Evolutionary conservation across 2,329 filamentous ascomycete genomes (phyloP).

Genomic region (Pseudogymnoascus destructans): DNA sequence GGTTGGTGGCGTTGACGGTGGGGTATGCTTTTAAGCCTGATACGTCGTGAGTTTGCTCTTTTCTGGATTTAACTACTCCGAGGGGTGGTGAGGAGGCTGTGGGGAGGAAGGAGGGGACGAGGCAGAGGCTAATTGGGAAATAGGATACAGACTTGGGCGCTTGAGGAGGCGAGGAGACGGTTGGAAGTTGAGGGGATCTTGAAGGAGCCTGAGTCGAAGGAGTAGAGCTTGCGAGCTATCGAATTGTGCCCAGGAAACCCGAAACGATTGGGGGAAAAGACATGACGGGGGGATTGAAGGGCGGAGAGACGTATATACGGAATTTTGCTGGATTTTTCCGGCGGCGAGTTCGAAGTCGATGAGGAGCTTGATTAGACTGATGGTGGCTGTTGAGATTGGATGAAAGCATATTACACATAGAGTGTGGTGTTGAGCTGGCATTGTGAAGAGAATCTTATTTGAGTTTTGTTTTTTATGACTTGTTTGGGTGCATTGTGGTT

Average conservation of each 20-base stretch:
- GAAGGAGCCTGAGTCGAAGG: constrained; percentile 56
- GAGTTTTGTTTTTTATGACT: neutral
- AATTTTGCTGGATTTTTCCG: neutral
- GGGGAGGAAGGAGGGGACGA: constrained; percentile 6
- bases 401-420: neutral
- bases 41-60: constrained; percentile 65
- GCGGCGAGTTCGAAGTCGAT: neutral
- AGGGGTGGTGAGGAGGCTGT: neutral
- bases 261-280: neutral
- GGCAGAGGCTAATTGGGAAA: constrained; percentile 24
- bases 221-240: neutral
- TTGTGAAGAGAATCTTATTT: neutral
- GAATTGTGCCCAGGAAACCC: neutral
- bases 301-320: neutral
- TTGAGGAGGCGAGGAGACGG: constrained; percentile 89
- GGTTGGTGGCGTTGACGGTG: constrained; percentile 57
- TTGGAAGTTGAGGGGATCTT: constrained; percentile 93
- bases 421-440: neutral
- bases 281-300: neutral
- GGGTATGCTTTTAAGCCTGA: constrained; percentile 96
- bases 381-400: neutral
- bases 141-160: constrained; percentile 98
- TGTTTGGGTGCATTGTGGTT: neutral
- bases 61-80: constrained; percentile 4
- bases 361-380: neutral